Evolutionary conservation across 371 early-diverging fungal species (phyloP).

Genomic region (Lichtheimia hyalospora): DNA sequence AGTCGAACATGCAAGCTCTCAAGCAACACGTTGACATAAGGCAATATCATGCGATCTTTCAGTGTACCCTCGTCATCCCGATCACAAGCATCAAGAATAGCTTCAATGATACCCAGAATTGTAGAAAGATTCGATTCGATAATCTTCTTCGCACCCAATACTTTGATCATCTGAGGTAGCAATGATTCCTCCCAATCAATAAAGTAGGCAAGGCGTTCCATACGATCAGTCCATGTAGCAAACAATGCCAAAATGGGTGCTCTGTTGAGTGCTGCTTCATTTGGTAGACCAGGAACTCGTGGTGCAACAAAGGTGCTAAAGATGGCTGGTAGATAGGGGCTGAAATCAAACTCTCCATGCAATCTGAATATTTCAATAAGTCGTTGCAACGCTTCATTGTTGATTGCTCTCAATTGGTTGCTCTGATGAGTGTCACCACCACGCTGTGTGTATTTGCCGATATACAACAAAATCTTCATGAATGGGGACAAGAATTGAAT

Average conservation of each 20-base stretch:
- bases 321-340: constrained; percentile 73
- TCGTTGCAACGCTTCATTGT: constrained; percentile 72
- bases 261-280: constrained; percentile 85
- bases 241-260: constrained; percentile 80
- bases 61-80: constrained; percentile 50
- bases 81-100: constrained; percentile 59
- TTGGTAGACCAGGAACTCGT: constrained; percentile 68
- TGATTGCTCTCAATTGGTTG: constrained; percentile 55
- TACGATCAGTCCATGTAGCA: constrained; percentile 70
- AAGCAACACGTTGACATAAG: constrained; percentile 65
- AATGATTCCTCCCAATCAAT: constrained; percentile 61
- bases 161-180: constrained; percentile 66
- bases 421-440: constrained; percentile 29
- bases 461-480: constrained; percentile 69
- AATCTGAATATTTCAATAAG: constrained; percentile 77
- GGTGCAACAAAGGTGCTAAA: constrained; percentile 68
- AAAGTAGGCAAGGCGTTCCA: constrained; percentile 65
- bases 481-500: constrained; percentile 69
- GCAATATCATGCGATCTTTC: constrained; percentile 56
- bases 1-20: constrained; percentile 64
- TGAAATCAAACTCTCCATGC: constrained; percentile 69
- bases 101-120: constrained; percentile 78
- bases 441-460: constrained; percentile 57
- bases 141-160: constrained; percentile 78
- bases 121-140: constrained; percentile 65